Evolutionary conservation across 305 asterid species (phyloP).

Genomic region (Coffea humblotiana): DNA sequence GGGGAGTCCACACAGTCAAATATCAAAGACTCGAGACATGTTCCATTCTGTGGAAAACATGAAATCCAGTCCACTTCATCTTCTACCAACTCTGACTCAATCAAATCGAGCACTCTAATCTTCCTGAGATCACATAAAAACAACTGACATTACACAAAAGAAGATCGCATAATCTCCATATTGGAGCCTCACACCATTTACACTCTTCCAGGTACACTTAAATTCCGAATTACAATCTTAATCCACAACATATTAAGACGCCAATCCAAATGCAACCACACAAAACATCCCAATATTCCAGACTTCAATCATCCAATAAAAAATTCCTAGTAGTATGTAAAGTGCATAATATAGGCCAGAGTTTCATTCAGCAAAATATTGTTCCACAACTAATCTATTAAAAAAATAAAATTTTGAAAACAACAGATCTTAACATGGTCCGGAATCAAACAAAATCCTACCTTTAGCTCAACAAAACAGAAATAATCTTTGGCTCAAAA

Average conservation of each 20-base stretch:
- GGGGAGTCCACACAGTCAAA: constrained; percentile 49
- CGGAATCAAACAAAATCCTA: background rate
- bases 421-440: constrained; percentile 6
- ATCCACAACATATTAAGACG: background rate
- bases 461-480: background rate
- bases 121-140: constrained; percentile 35
- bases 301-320: background rate
- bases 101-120: constrained; percentile 48
- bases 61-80: constrained; percentile 58
- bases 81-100: constrained; percentile 40
- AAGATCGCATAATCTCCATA: background rate
- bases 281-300: background rate
- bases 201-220: background rate
- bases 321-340: background rate
- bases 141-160: background rate
- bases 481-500: background rate
- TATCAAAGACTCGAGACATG: constrained; percentile 41
- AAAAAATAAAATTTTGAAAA: background rate
- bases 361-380: constrained; percentile 5
- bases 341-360: background rate
- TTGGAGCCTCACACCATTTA: background rate
- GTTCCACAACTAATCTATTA: background rate
- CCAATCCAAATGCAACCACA: background rate
- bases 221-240: constrained; percentile 6
- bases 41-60: constrained; percentile 42